phyloP scores from a whole-genome alignment of 148 eudicot species.

The Silene uniflora region DNA sequence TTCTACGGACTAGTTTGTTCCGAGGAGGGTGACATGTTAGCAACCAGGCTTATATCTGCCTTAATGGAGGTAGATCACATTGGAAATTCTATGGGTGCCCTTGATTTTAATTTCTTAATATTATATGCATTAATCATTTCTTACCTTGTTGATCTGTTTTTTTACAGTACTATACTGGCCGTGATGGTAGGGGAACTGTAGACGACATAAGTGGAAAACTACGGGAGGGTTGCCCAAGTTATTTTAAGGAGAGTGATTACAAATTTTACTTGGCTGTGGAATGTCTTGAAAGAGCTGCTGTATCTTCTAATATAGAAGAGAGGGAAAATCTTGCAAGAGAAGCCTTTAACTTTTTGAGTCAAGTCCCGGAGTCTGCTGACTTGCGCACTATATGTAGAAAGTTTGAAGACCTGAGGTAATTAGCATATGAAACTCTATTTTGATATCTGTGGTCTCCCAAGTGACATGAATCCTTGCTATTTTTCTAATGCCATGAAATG shows the following conservation, averaged over 20 bases:
- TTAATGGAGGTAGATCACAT: constrained; percentile 77
- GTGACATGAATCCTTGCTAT: not conserved
- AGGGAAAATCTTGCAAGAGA: constrained; percentile 83
- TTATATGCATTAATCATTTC: not conserved
- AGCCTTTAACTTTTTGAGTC: constrained; percentile 73
- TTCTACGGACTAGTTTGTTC: constrained; percentile 91
- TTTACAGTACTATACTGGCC: constrained; percentile 84
- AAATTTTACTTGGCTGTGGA: constrained; percentile 96
- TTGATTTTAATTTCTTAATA: not conserved
- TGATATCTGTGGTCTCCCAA: not conserved
- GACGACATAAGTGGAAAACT: constrained; percentile 84
- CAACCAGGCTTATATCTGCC: constrained; percentile 86
- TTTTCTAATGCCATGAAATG: constrained; percentile 4
- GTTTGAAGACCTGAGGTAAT: constrained; percentile 90
- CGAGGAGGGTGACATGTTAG: constrained; percentile 85
- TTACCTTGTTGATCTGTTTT: not conserved
- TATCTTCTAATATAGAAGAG: constrained; percentile 65
- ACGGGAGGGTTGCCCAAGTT: constrained; percentile 94
- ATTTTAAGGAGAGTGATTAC: constrained; percentile 92
- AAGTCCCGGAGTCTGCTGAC: constrained; percentile 95
- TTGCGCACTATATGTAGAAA: constrained; percentile 86
- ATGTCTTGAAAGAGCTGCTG: constrained; percentile 94
- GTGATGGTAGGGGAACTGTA: constrained; percentile 96
- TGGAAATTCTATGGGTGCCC: not conserved
- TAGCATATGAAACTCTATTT: not conserved